Evolutionary conservation across 371 early-diverging fungal genomes (phyloP).

Genomic region (Mucor sp.): DNA sequence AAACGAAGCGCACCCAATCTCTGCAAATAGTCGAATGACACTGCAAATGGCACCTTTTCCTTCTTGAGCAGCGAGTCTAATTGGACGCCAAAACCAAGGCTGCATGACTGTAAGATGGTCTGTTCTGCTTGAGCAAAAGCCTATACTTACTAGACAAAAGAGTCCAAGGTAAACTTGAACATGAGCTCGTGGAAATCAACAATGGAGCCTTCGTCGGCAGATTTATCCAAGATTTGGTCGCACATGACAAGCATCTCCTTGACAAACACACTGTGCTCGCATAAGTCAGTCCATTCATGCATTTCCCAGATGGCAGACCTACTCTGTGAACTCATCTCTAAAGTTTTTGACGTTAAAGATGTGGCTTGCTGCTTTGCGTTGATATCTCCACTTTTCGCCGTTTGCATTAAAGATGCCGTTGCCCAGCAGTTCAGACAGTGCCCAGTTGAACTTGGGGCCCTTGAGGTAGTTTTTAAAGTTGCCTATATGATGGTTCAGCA

Average conservation of each 20-base stretch:
- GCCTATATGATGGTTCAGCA: constrained; percentile 2
- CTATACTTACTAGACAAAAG: constrained; percentile 51
- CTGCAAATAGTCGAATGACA: constrained; percentile 56
- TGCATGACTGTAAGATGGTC: neutral
- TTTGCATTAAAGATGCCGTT: constrained; percentile 77
- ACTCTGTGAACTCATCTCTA: constrained; percentile 62
- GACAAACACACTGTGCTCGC: constrained; percentile 45
- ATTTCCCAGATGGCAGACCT: neutral
- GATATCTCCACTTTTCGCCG: constrained; percentile 67
- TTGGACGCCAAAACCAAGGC: constrained; percentile 46
- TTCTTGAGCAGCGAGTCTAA: constrained; percentile 23
- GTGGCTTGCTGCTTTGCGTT: constrained; percentile 68
- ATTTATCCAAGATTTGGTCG: constrained; percentile 29
- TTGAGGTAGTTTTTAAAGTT: constrained; percentile 67
- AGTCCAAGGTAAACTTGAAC: constrained; percentile 56
- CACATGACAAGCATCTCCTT: constrained; percentile 37
- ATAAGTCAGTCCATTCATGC: neutral
- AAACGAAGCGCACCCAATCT: constrained; percentile 23
- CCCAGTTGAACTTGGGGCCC: constrained; percentile 41
- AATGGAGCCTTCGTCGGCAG: constrained; percentile 15
- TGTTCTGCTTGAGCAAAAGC: too few relatives aligned
- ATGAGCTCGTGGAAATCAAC: constrained; percentile 52
- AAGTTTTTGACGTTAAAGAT: constrained; percentile 78
- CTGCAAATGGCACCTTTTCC: constrained; percentile 49
- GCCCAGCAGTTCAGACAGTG: constrained; percentile 56